A percentile compares a stretch with the other conserved stretches of the same genome.
These are phyloP conservation scores for Corrigiola litoralis DNA, from an alignment of 179 eudicot species.

Conservation along the genomic window DNA sequence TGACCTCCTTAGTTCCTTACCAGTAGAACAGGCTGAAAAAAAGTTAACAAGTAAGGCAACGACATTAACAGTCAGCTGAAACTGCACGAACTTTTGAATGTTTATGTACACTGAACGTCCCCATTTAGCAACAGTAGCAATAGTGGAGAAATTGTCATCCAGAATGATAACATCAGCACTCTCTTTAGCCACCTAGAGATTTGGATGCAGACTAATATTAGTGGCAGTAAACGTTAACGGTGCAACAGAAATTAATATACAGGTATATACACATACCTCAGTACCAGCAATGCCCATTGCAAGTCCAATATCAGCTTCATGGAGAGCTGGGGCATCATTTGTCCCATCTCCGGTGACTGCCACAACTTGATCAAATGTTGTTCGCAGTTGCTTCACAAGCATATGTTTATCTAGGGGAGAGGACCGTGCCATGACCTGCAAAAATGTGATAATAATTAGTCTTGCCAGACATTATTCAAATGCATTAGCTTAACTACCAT, in stretches of 20 bases:
- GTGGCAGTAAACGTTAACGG: not conserved
- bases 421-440: conserved; percentile 90
- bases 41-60: conserved; percentile 89
- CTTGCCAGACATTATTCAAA: not conserved
- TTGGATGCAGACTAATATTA: not conserved
- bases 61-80: conserved; percentile 91
- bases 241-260: too few species aligned
- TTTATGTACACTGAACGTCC: conserved; percentile 91
- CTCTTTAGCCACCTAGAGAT: conserved; percentile 80
- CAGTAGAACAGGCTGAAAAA: conserved; percentile 85
- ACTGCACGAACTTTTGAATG: conserved; percentile 94
- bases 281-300: conserved; percentile 99
- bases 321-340: conserved; percentile 96
- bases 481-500: not conserved
- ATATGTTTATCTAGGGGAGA: conserved; percentile 92
- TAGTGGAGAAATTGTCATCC: conserved; percentile 93
- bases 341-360: conserved; percentile 99
- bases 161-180: conserved; percentile 95
- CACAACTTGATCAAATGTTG: conserved; percentile 88
- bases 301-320: conserved; percentile 96
- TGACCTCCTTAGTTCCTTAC: too few species aligned
- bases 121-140: conserved; percentile 95
- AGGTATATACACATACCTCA: conserved; percentile 47
- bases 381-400: conserved; percentile 77
- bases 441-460: not conserved